These are phyloP conservation scores for Podospora pseudopauciseta DNA, from an alignment of 495 filamentous ascomycete species.

Conservation along the genomic window DNA sequence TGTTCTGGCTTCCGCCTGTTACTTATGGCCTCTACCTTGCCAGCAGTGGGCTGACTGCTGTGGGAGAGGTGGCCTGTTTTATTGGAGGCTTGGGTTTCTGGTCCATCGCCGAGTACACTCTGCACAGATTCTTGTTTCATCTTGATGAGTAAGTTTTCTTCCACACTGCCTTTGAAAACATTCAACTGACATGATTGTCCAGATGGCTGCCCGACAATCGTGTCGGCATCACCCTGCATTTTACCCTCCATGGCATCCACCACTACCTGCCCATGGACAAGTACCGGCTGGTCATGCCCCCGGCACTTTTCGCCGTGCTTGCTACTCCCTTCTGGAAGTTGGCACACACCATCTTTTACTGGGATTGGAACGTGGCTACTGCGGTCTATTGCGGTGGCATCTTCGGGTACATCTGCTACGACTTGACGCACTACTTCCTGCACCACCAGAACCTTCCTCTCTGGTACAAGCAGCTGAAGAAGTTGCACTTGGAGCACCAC, in stretches of 20 bases:
- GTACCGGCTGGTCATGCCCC: slow-evolving; percentile 95
- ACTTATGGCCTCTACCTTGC: slow-evolving; percentile 70
- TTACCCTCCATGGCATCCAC: slow-evolving; percentile 94
- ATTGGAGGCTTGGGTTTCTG: slow-evolving; percentile 67
- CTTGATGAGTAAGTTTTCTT: slow-evolving; percentile 67
- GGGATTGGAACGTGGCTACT: slow-evolving; percentile 76
- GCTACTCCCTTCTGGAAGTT: slow-evolving; percentile 92
- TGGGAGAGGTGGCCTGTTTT: slow-evolving; percentile 54
- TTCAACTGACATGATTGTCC: slow-evolving; percentile 14
- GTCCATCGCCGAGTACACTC: slow-evolving; percentile 83
- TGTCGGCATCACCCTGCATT: slow-evolving; percentile 83
- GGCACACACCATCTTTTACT: slow-evolving; percentile 78
- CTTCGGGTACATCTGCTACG: slow-evolving; percentile 94
- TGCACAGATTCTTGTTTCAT: slow-evolving; percentile 95
- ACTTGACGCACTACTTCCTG: slow-evolving; percentile 98
- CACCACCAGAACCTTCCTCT: slow-evolving; percentile 89
- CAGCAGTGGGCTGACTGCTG: slow-evolving; percentile 47
- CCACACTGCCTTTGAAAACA: not conserved
- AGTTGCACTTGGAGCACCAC: slow-evolving; percentile 94
- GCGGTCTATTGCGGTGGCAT: slow-evolving; percentile 84
- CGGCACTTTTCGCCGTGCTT: slow-evolving; percentile 77
- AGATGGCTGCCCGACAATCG: slow-evolving; percentile 91
- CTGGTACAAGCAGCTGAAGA: slow-evolving; percentile 88
- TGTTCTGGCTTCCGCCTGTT: slow-evolving; percentile 81
- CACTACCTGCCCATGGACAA: slow-evolving; percentile 99